Conservation (phyloP, 768 basidiomycete species). For the Boletus edulis region DNA sequence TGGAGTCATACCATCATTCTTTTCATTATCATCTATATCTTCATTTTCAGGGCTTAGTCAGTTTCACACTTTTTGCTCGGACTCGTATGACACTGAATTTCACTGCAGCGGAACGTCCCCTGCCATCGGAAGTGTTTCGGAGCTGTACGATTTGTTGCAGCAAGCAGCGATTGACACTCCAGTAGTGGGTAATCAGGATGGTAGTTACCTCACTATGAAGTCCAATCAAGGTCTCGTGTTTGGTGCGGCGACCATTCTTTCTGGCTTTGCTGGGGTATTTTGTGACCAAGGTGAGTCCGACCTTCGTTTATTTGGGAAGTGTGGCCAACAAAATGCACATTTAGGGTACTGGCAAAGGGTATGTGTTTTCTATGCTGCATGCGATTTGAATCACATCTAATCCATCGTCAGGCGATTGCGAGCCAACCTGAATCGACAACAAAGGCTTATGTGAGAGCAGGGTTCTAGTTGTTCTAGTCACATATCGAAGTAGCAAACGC, state of each 20-base stretch:
- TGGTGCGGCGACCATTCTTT: constrained; percentile 37
- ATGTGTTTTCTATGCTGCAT: no score
- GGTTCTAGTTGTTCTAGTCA: neutral
- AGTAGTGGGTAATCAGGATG: constrained; percentile 46
- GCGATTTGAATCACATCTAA: no score
- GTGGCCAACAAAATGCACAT: neutral
- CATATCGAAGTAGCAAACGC: neutral
- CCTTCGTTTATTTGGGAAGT: neutral
- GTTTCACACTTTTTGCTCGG: neutral
- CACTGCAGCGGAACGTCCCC: constrained; percentile 34
- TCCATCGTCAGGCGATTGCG: no score
- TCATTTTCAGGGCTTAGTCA: constrained; percentile 34
- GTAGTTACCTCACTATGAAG: constrained; percentile 58
- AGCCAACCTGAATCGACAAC: no score
- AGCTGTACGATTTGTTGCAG: constrained; percentile 46
- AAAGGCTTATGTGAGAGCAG: constrained; percentile 34
- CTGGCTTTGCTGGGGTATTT: constrained; percentile 47
- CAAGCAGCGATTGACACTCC: constrained; percentile 45
- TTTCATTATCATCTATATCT: constrained; percentile 34
- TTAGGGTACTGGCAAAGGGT: constrained; percentile 53
- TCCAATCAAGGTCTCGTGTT: constrained; percentile 46
- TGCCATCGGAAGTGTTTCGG: constrained; percentile 37
- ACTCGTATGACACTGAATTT: neutral
- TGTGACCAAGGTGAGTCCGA: constrained; percentile 44
- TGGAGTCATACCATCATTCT: constrained; percentile 47